Conservation (phyloP, 2,329 filamentous ascomycete genomes). For the Trichoderma brevicompactum region DNA sequence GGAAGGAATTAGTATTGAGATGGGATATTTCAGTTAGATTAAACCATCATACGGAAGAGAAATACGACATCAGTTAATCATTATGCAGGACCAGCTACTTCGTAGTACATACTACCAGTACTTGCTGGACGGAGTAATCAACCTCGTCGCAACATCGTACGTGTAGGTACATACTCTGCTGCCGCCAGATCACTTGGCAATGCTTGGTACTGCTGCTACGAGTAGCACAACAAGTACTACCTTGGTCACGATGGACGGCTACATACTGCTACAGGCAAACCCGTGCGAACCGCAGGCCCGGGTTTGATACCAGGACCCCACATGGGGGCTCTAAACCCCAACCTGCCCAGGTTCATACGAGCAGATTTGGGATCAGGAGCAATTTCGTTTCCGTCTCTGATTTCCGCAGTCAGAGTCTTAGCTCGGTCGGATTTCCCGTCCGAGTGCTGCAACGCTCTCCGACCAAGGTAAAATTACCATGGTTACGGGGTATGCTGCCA, state of each 20-base stretch:
- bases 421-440: constrained; percentile 10
- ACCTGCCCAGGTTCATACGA: constrained; percentile 25
- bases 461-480: neutral
- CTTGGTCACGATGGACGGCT: neutral
- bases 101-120: neutral
- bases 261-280: neutral
- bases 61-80: constrained; percentile 16
- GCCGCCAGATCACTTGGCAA: neutral
- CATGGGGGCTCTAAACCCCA: constrained; percentile 24
- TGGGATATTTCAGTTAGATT: constrained; percentile 25
- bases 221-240: neutral
- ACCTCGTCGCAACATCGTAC: neutral
- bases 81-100: constrained; percentile 15
- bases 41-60: constrained; percentile 7
- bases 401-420: neutral
- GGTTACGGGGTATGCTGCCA: neutral
- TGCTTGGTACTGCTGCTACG: neutral
- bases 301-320: constrained; percentile 6
- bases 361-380: constrained; percentile 15
- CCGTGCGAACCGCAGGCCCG: constrained; percentile 9
- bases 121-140: neutral
- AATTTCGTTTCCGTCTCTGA: constrained; percentile 27
- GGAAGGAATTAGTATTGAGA: neutral
- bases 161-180: neutral
- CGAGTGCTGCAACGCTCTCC: constrained; percentile 1